Percentiles rank a stretch among this genome's conserved stretches.
phyloP scores from a whole-genome alignment of 2,329 filamentous ascomycete species.

The Fusarium stilboides region DNA sequence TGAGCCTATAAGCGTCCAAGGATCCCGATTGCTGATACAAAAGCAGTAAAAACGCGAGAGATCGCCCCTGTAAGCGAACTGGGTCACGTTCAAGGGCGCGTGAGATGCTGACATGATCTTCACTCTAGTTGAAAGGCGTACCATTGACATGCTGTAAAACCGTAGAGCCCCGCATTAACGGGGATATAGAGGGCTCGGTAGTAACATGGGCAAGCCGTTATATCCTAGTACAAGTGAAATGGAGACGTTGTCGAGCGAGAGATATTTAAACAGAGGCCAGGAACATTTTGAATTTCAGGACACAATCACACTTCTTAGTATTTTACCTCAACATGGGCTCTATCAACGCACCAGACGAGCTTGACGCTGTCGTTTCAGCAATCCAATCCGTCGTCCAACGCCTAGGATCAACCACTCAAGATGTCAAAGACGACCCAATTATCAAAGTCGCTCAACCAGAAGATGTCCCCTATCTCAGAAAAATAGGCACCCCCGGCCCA shows the following conservation, averaged over 20 bases:
- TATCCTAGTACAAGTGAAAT: background rate
- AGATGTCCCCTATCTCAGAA: conserved; percentile 23
- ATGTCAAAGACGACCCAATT: conserved; percentile 23
- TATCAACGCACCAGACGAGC: conserved; percentile 8
- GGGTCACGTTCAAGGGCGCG: background rate
- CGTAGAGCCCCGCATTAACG: conserved; percentile 1
- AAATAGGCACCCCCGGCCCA: conserved; percentile 23
- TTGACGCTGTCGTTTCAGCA: conserved; percentile 20
- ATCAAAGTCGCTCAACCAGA: conserved; percentile 32
- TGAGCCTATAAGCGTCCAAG: background rate
- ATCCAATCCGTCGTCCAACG: conserved; percentile 17
- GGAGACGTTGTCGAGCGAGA: background rate
- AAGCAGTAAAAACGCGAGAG: too few relatives aligned
- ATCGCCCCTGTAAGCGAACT: too few relatives aligned
- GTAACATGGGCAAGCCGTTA: background rate
- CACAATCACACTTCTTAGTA: background rate
- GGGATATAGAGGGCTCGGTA: conserved; percentile 4
- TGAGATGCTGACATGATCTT: conserved; percentile 15
- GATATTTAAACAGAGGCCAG: background rate
- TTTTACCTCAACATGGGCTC: background rate
- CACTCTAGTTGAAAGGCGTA: conserved; percentile 18
- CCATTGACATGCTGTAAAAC: conserved; percentile 10
- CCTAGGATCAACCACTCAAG: conserved; percentile 16
- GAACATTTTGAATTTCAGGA: background rate
- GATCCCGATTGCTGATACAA: too few relatives aligned